Base-by-base conservation (phyloP, 345 rosid species). In the Bruguiera sexangula region DNA sequence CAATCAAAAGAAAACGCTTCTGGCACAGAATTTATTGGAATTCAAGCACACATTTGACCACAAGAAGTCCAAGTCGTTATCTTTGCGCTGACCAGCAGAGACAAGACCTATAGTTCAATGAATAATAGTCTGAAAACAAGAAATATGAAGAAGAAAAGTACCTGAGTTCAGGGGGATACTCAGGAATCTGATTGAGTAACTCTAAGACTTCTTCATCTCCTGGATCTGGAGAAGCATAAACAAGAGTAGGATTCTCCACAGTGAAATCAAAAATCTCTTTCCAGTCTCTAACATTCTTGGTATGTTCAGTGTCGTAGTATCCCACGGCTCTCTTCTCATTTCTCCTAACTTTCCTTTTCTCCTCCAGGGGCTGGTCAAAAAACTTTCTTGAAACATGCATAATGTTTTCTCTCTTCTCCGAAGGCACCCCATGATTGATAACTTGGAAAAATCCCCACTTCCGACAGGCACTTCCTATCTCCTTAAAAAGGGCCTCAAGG, bases 211-310 rank as follows among this genome's bases (percentile, higher is more conserved):
- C 76, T 24, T 63, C 37, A 43, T 79, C 79, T 31, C 69, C 70
- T 0, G 76, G 72, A 13, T 67, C 61, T 46, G 56, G 61, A 0
- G 84, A 80, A 64, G 80, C 76, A 6, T 79, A 77, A 5, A 70
- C 65, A 6, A 71, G 26, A 13, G 71, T 71, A 43, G 78, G 82
- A 5, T 62, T 31, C 0, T 54, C 11, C 6, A 66, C 60, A n/a
- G 39, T 53, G 34, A 75, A 65, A 72, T 84, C 87, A 70, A 77
- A 79, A 19, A 84, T 81, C 56, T 84, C 87, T 69, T 80, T 84
- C 88, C 88, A 82, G 52, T 84, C 88, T 72, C 88, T 78, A 54
- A 82, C 85, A 64, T 84, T 84, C 74, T 84, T 84, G 30, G 85
- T 82, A 53, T 77, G 79, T 72, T 84, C 87, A 6, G 37, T 30